Evolutionary conservation across 192 early-diverging fungal genomes (phyloP).

Genomic region (Haplosporangium gracile): DNA sequence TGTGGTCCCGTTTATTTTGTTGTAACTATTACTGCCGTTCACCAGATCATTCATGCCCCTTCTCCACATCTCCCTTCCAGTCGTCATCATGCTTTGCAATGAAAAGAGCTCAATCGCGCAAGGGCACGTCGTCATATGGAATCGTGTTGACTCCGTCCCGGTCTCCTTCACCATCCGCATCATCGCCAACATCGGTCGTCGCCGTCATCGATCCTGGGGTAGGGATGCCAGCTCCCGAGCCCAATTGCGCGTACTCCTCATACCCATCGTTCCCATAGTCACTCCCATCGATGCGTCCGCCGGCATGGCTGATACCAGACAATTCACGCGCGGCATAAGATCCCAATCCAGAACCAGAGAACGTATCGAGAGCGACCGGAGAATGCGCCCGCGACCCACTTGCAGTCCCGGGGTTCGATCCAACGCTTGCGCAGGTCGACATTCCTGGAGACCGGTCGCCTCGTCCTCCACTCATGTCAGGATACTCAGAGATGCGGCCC

Average conservation of each 20-base stretch:
- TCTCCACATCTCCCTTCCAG: too few relatives aligned
- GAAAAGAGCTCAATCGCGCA: not conserved
- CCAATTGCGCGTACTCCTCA: not conserved
- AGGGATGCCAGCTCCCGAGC: constrained; percentile 24
- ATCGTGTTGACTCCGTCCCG: constrained; percentile 40
- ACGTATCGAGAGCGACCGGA: not conserved
- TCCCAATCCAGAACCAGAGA: not conserved
- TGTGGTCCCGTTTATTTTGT: too few relatives aligned
- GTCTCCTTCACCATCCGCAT: constrained; percentile 3
- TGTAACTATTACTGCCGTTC: not conserved
- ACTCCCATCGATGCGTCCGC: constrained; percentile 31
- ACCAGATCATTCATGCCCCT: not conserved
- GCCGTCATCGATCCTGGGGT: constrained; percentile 8
- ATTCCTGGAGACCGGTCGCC: constrained; percentile 24
- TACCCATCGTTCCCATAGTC: constrained; percentile 3
- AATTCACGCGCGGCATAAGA: constrained; percentile 5
- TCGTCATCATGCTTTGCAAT: not conserved
- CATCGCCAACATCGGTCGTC: constrained; percentile 8
- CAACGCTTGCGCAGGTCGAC: constrained; percentile 45
- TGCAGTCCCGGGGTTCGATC: constrained; percentile 45
- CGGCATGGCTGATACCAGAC: constrained; percentile 24
- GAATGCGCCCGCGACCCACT: constrained; percentile 23
- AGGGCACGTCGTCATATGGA: not conserved
- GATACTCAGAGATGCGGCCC: constrained; percentile 3
- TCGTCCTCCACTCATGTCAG: not conserved